Conservation (phyloP, 768 basidiomycete genomes). For the Suillus plorans region DNA sequence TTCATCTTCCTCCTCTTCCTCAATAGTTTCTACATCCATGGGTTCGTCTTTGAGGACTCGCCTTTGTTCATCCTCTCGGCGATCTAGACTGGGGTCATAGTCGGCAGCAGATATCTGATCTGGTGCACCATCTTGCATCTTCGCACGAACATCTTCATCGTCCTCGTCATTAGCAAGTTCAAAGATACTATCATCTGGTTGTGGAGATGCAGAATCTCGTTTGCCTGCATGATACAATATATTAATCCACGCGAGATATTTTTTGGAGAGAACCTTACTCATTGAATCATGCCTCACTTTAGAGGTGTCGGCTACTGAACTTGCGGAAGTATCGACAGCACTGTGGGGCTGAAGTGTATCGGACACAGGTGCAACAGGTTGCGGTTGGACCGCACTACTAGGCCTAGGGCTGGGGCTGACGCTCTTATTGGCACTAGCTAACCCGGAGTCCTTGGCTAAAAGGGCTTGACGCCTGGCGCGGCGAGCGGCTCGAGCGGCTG, state of each 20-base stretch:
- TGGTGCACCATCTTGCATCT: constrained; percentile 45
- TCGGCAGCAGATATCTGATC: constrained; percentile 90
- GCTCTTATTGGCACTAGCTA: constrained; percentile 42
- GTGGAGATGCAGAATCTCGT: constrained; percentile 55
- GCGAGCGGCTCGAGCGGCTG: constrained; percentile 64
- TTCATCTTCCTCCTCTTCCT: constrained; percentile 35
- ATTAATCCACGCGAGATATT: not conserved
- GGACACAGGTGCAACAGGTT: constrained; percentile 57
- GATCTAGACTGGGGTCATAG: constrained; percentile 84
- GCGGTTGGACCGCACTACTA: constrained; percentile 75
- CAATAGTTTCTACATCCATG: constrained; percentile 41
- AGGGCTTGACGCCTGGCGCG: constrained; percentile 76
- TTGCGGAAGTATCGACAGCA: constrained; percentile 33
- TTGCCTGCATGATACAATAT: constrained; percentile 34
- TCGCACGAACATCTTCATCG: constrained; percentile 45
- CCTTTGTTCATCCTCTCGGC: constrained; percentile 79
- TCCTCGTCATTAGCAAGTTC: constrained; percentile 67
- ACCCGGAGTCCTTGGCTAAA: constrained; percentile 68
- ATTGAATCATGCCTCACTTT: constrained; percentile 19
- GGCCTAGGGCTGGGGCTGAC: constrained; percentile 59
- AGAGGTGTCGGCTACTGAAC: constrained; percentile 12
- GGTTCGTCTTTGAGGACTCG: constrained; percentile 47
- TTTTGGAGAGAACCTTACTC: constrained; percentile 15
- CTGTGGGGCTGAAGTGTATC: constrained; percentile 60
- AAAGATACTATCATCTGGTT: constrained; percentile 60